Percentiles rank a stretch among this genome's conserved stretches.
These are phyloP conservation scores for Glycine latifolia DNA, from an alignment of 306 rosid species.

Conservation along the genomic window DNA sequence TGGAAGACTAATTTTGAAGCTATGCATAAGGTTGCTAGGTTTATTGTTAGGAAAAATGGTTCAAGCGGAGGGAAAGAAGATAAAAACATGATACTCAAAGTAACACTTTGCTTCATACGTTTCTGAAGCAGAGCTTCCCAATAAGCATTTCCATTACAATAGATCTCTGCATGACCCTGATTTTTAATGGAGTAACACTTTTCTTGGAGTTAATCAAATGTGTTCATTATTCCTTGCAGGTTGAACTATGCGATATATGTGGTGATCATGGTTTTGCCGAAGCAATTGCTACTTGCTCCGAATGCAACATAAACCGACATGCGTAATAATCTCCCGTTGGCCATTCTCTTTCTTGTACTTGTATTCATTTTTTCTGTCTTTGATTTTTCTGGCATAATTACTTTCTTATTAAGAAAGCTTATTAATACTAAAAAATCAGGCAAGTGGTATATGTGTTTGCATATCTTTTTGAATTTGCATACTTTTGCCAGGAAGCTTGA, in stretches of 20 bases:
- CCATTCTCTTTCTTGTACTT: constrained; percentile 10
- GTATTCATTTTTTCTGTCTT: background rate
- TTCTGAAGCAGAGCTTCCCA: no score
- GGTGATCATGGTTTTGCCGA: constrained; percentile 56
- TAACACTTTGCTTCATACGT: no score
- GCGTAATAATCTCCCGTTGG: constrained; percentile 55
- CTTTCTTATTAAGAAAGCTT: constrained; percentile 2
- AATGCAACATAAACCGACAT: constrained; percentile 60
- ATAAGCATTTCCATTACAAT: no score
- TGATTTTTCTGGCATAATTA: constrained; percentile 1
- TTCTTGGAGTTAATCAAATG: background rate
- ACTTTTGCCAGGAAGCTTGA: constrained; percentile 27
- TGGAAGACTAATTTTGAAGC: background rate
- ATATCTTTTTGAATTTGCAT: constrained; percentile 32
- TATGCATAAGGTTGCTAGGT: background rate
- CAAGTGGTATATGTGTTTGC: constrained; percentile 1
- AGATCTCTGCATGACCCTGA: background rate
- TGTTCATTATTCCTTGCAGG: constrained; percentile 56
- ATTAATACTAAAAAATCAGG: background rate
- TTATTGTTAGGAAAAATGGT: no score
- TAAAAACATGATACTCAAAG: no score
- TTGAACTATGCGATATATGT: constrained; percentile 61
- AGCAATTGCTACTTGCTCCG: constrained; percentile 51
- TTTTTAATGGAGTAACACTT: background rate
- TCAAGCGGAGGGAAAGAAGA: no score